phyloP scores from a whole-genome alignment of 345 rosid species.

The Rhodamnia rubescens region DNA sequence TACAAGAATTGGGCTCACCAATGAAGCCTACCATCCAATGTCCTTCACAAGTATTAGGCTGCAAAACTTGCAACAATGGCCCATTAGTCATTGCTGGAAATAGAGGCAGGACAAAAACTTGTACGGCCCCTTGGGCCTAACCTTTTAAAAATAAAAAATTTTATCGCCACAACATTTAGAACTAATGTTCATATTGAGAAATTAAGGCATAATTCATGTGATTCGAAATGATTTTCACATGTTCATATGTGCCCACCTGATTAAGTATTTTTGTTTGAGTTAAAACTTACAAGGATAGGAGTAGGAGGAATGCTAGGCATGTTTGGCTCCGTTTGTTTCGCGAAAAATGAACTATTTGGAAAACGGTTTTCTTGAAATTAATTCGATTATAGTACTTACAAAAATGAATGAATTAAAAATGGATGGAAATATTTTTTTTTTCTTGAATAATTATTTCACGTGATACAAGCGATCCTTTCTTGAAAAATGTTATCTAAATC shows the following conservation, averaged over 20 bases:
- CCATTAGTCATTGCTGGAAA: background rate
- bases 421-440: too few relatives aligned
- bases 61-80: background rate
- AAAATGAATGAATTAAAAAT: too few relatives aligned
- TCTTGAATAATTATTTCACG: too few relatives aligned
- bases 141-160: background rate
- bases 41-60: background rate
- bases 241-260: background rate
- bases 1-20: background rate
- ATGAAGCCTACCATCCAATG: background rate
- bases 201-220: background rate
- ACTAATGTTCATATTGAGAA: background rate
- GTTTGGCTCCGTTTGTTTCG: too few relatives aligned
- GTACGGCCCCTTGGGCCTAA: background rate
- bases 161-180: background rate
- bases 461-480: too few relatives aligned
- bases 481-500: too few relatives aligned
- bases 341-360: too few relatives aligned
- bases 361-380: too few relatives aligned
- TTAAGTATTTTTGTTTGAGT: background rate
- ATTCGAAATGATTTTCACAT: background rate
- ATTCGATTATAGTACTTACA: too few relatives aligned
- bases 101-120: background rate
- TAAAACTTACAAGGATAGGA: background rate
- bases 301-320: background rate